Evolutionary conservation across 495 filamentous ascomycete genomes (phyloP).

Genomic region (Antarctomyces pellizariae): DNA sequence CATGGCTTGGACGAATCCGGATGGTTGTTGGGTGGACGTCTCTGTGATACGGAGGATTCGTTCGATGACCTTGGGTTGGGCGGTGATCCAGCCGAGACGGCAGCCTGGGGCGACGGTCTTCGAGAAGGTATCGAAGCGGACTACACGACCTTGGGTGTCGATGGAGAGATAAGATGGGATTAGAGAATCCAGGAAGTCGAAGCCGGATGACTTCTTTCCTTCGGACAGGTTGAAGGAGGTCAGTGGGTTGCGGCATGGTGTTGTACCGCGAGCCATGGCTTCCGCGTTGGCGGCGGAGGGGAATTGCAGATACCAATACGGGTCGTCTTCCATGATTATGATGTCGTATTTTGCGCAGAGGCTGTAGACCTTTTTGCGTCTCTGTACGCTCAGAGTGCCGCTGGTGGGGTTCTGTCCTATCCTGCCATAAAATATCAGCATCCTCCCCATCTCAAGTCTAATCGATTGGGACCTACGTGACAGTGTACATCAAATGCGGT

Average conservation of each 20-base stretch:
- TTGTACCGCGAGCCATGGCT: constrained; percentile 14
- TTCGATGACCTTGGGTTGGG: constrained; percentile 55
- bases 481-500: constrained; percentile 74
- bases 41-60: constrained; percentile 50
- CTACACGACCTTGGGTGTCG: constrained; percentile 69
- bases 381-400: constrained; percentile 39
- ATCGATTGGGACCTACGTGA: constrained; percentile 42
- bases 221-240: constrained; percentile 9
- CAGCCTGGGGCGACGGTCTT: constrained; percentile 67
- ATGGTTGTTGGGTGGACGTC: constrained; percentile 56
- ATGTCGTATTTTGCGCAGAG: constrained; percentile 71
- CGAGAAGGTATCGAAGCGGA: constrained; percentile 63
- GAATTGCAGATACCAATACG: constrained; percentile 90
- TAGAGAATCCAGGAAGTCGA: constrained; percentile 62
- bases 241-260: constrained; percentile 5
- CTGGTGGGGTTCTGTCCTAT: constrained; percentile 87
- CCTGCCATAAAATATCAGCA: constrained; percentile 16
- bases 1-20: constrained; percentile 68
- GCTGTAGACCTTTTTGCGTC: constrained; percentile 55
- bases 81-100: constrained; percentile 65
- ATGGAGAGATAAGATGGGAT: constrained; percentile 46
- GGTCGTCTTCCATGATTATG: constrained; percentile 84
- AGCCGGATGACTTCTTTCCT: constrained; percentile 43
- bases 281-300: constrained; percentile 32
- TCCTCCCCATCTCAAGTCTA: constrained; percentile 2